Evolutionary conservation across 768 basidiomycete species (phyloP).

Genomic region (Serendipita sp.): DNA sequence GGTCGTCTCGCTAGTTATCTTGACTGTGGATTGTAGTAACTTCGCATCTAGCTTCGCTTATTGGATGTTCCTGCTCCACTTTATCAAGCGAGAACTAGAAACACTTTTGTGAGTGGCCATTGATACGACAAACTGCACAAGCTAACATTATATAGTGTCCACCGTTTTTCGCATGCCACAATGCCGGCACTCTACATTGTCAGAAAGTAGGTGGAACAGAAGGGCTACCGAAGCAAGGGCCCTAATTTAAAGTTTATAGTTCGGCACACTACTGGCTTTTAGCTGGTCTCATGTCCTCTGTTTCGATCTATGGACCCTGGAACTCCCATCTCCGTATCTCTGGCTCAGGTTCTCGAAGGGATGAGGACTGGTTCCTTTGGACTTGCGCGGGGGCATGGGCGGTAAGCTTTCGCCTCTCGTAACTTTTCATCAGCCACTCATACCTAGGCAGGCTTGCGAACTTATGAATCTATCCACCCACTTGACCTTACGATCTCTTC

Average conservation of each 20-base stretch:
- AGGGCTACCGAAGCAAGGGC: background rate
- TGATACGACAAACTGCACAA: background rate
- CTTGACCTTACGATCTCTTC: conserved; percentile 63
- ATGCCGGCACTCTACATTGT: conserved; percentile 80
- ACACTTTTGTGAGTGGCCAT: conserved; percentile 57
- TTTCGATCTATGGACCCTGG: background rate
- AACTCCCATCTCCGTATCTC: conserved; percentile 12
- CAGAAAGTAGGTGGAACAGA: conserved; percentile 51
- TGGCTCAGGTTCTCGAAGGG: conserved; percentile 64
- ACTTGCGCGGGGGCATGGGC: conserved; percentile 52
- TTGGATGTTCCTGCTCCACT: conserved; percentile 68
- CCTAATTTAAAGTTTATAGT: conserved; percentile 27
- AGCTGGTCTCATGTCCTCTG: conserved; percentile 28
- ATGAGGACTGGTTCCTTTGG: conserved; percentile 52
- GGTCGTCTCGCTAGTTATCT: conserved; percentile 11
- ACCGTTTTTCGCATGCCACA: conserved; percentile 88
- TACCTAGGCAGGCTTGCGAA: conserved; percentile 48
- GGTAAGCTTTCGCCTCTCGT: conserved; percentile 33
- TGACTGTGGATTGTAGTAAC: background rate
- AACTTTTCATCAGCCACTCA: background rate
- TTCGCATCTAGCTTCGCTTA: conserved; percentile 39
- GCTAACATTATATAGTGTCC: conserved; percentile 38
- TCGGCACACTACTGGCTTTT: conserved; percentile 81
- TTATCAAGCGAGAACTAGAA: conserved; percentile 82
- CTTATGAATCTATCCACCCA: conserved; percentile 76